Evolutionary conservation across 2,329 filamentous ascomycete genomes (phyloP).

Genomic region (Arachnomyces sp.): DNA sequence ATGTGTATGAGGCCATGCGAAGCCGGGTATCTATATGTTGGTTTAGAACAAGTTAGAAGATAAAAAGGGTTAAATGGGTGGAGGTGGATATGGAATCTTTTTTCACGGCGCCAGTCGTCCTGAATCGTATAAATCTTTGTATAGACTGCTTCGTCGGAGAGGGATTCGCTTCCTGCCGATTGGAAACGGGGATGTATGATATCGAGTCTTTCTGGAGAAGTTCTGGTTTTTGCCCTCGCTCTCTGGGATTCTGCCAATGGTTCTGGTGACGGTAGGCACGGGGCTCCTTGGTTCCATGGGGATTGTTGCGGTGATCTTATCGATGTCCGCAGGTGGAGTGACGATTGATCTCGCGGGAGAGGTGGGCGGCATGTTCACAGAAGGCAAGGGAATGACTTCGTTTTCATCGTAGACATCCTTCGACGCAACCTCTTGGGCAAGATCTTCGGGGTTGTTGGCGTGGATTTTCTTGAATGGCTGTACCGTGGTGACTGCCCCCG

Average conservation of each 20-base stretch:
- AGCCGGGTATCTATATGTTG: no score
- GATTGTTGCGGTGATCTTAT: conserved; percentile 24
- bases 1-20: no score
- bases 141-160: conserved; percentile 11
- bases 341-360: conserved; percentile 17
- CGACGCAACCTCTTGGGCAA: conserved; percentile 21
- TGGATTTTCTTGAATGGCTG: conserved; percentile 24
- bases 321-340: conserved; percentile 7
- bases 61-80: no score
- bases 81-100: background rate
- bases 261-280: background rate
- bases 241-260: background rate
- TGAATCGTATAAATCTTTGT: conserved; percentile 8
- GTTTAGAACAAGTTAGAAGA: no score
- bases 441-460: conserved; percentile 5
- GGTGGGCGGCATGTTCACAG: conserved; percentile 17
- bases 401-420: conserved; percentile 26
- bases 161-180: conserved; percentile 8
- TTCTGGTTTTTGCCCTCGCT: no score
- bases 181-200: conserved; percentile 3
- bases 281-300: background rate
- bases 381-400: conserved; percentile 26
- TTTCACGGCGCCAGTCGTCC: conserved; percentile 2
- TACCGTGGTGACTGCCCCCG: conserved; percentile 1
- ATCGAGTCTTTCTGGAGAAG: background rate